Conservation (phyloP, 768 basidiomycete genomes). For the Lepiota venenata region DNA sequence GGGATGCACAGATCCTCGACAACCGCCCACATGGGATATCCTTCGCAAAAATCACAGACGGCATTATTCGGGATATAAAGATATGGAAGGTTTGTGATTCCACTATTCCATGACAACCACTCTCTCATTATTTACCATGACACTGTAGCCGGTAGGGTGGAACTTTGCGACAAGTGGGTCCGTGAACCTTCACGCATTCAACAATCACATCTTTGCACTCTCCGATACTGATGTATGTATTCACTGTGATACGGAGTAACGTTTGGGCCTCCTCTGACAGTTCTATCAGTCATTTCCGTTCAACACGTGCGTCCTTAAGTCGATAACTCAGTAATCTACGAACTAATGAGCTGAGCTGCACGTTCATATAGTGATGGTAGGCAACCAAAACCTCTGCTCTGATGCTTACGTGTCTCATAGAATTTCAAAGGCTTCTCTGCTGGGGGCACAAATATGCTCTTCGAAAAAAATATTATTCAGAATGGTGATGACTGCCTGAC, state of each 20-base stretch:
- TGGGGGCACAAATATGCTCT: slow-evolving; percentile 51
- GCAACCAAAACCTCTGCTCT: background rate
- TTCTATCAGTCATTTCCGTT: slow-evolving; percentile 48
- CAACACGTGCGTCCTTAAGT: slow-evolving; percentile 44
- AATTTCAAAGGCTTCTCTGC: slow-evolving; percentile 43
- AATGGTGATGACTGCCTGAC: slow-evolving; percentile 66
- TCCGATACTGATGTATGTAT: slow-evolving; percentile 38
- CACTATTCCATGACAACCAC: background rate
- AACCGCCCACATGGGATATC: slow-evolving; percentile 55
- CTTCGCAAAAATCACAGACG: slow-evolving; percentile 50
- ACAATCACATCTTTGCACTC: slow-evolving; percentile 51
- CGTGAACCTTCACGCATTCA: slow-evolving; percentile 45
- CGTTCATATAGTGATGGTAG: slow-evolving; percentile 33
- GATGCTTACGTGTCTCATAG: background rate
- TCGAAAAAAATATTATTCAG: slow-evolving; percentile 53
- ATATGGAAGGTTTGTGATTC: slow-evolving; percentile 39
- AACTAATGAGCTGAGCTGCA: background rate
- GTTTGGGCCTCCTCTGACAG: background rate
- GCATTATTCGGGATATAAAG: slow-evolving; percentile 57
- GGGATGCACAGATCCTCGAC: slow-evolving; percentile 47
- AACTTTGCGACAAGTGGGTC: slow-evolving; percentile 53
- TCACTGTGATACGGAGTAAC: background rate
- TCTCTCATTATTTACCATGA: background rate
- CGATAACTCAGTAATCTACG: background rate
- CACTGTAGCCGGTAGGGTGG: slow-evolving; percentile 51